Conservation (phyloP, 192 early-diverging fungal genomes). For the Entophlyctis helioformis region DNA sequence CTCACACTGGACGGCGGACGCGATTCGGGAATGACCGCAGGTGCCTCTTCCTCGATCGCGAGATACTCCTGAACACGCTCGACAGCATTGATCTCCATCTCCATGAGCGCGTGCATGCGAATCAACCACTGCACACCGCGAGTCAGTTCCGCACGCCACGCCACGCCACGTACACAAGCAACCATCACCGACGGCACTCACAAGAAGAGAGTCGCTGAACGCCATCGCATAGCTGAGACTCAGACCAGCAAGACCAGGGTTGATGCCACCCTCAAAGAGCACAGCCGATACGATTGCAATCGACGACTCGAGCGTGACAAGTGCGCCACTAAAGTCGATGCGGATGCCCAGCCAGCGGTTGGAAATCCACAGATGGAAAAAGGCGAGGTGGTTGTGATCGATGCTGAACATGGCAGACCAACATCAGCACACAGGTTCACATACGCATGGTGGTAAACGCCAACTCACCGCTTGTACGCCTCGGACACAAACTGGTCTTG, state of each 20-base stretch:
- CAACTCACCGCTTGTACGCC: background rate
- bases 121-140: conserved; percentile 44
- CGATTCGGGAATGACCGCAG: conserved; percentile 39
- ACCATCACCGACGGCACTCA: too few species aligned
- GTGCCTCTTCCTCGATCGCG: conserved; percentile 66
- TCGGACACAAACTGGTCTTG: conserved; percentile 21
- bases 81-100: conserved; percentile 50
- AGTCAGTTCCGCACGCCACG: too few species aligned
- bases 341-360: conserved; percentile 52
- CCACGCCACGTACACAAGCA: too few species aligned
- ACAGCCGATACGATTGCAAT: conserved; percentile 47
- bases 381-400: conserved; percentile 74
- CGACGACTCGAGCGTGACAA: conserved; percentile 47
- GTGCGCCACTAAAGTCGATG: conserved; percentile 44
- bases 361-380: conserved; percentile 72
- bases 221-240: conserved; percentile 71
- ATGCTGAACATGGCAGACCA: conserved; percentile 42
- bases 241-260: conserved; percentile 78
- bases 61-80: conserved; percentile 83
- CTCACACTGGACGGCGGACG: conserved; percentile 11
- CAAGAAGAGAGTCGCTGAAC: conserved; percentile 63
- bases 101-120: conserved; percentile 37
- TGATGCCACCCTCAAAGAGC: conserved; percentile 35
- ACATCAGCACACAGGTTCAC: conserved; percentile 54
- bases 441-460: conserved; percentile 9